Percentiles rank a stretch among this genome's conserved stretches.
Conservation (phyloP, 148 eudicot species). For the Cornus kousa region DNA sequence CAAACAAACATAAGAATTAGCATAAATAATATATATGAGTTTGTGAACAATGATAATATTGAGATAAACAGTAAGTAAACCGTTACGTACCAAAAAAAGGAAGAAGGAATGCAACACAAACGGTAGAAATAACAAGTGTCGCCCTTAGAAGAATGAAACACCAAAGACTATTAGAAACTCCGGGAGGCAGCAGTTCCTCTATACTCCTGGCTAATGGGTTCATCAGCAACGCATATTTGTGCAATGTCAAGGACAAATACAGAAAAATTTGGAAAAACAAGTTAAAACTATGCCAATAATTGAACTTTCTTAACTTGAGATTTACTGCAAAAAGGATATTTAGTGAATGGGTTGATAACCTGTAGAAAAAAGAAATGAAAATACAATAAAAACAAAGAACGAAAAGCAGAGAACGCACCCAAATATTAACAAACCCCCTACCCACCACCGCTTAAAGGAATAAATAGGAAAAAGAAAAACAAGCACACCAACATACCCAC, state of each 20-base stretch:
- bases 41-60: not conserved
- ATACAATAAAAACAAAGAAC: not conserved
- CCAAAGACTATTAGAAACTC: constrained; percentile 34
- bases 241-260: constrained; percentile 36
- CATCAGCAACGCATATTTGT: constrained; percentile 57
- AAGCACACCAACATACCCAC: not conserved
- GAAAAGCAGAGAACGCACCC: not conserved
- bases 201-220: constrained; percentile 75
- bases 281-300: not conserved
- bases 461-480: not conserved
- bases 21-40: not conserved
- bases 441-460: not conserved
- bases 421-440: not conserved
- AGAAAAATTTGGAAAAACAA: not conserved
- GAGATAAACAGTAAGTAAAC: not conserved
- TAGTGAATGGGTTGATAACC: constrained; percentile 74
- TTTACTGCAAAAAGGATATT: constrained; percentile 53
- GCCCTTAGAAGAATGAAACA: constrained; percentile 53
- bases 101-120: constrained; percentile 61
- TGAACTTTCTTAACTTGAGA: not conserved
- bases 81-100: constrained; percentile 65
- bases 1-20: not conserved
- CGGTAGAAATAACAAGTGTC: constrained; percentile 55
- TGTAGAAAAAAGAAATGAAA: constrained; percentile 23
- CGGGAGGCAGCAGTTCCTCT: constrained; percentile 63